Evolutionary conservation across 768 basidiomycete species (phyloP).

Genomic region (Suillus luteus): DNA sequence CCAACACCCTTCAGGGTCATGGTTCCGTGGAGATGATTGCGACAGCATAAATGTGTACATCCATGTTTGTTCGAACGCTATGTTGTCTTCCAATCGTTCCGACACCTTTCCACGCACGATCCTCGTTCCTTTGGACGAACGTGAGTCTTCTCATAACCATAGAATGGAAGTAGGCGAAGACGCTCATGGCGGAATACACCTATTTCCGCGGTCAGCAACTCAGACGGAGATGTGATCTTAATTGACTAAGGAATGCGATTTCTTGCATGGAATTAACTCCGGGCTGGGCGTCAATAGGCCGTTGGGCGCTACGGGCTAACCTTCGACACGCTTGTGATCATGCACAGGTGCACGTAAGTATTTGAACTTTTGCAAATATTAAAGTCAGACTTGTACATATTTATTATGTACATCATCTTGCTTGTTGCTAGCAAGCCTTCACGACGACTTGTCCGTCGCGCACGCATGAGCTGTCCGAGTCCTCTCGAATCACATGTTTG

Average conservation of each 20-base stretch:
- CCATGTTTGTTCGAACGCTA: background rate
- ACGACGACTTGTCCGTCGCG: background rate
- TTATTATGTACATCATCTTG: slow-evolving; percentile 2
- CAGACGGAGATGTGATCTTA: background rate
- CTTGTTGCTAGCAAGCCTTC: background rate
- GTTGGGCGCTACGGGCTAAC: background rate
- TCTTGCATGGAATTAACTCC: background rate
- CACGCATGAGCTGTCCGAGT: background rate
- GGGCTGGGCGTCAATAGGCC: background rate
- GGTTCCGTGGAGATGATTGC: background rate
- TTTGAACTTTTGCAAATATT: background rate
- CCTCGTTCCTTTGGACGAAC: background rate
- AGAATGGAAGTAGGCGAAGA: background rate
- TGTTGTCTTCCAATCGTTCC: background rate
- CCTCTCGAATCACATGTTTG: background rate
- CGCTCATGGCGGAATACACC: slow-evolving; percentile 3
- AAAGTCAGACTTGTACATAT: slow-evolving; percentile 1
- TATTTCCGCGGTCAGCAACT: slow-evolving; percentile 13
- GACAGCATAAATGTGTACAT: background rate
- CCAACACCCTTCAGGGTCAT: background rate
- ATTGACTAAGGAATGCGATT: background rate
- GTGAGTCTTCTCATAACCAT: background rate
- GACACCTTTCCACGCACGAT: background rate
- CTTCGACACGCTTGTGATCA: background rate
- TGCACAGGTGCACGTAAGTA: background rate